Evolutionary conservation across 106 monocot species (phyloP).

Genomic region (Dioscorea dumetorum): DNA sequence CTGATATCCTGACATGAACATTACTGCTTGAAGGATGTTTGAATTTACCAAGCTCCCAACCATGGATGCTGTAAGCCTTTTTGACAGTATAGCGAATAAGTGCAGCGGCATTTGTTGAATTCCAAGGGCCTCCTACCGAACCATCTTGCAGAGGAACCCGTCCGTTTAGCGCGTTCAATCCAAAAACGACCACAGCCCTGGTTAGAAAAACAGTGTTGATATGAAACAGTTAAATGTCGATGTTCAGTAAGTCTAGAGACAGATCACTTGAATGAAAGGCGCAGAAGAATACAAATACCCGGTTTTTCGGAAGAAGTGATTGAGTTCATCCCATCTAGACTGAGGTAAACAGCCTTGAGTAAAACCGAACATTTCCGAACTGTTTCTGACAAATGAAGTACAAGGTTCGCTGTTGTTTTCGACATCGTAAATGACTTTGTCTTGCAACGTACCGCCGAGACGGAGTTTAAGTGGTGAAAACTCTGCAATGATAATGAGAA

Average conservation of each 20-base stretch:
- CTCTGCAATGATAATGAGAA: conserved; percentile 29
- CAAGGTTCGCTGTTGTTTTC: conserved; percentile 34
- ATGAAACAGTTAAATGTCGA: too few species aligned
- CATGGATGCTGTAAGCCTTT: conserved; percentile 64
- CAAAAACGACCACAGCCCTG: conserved; percentile 72
- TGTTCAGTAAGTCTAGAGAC: too few species aligned
- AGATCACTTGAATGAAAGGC: too few species aligned
- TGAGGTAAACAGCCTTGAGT: conserved; percentile 71
- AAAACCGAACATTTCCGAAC: conserved; percentile 74
- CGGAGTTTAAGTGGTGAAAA: conserved; percentile 82
- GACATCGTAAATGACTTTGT: conserved; percentile 72
- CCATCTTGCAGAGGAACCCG: conserved; percentile 60
- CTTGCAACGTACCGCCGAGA: conserved; percentile 82
- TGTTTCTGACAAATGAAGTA: conserved; percentile 44
- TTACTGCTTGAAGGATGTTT: background rate
- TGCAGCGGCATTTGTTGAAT: conserved; percentile 69
- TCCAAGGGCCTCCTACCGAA: conserved; percentile 78
- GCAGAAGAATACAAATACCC: conserved; percentile 12
- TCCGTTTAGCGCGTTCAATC: conserved; percentile 85
- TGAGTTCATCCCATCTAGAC: conserved; percentile 94
- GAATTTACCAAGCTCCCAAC: conserved; percentile 87
- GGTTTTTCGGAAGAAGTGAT: conserved; percentile 64
- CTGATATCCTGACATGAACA: too few species aligned
- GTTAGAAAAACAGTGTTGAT: background rate
- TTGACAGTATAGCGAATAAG: conserved; percentile 66